A percentile compares a stretch with the other conserved stretches of the same genome.
These are phyloP conservation scores for Senna tora DNA, from an alignment of 306 rosid species.

Conservation along the genomic window DNA sequence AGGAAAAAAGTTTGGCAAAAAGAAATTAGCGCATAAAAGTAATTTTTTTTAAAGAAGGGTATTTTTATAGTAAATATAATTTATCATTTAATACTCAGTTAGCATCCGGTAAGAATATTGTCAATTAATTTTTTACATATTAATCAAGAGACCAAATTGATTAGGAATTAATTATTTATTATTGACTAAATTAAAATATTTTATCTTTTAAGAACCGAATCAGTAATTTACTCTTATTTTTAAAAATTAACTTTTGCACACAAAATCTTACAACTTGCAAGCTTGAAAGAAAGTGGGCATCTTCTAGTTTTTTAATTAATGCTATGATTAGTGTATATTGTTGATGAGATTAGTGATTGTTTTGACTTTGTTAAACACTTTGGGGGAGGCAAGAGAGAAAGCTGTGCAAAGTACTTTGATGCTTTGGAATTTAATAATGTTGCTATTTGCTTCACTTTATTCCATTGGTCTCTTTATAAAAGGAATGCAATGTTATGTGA, in stretches of 20 bases:
- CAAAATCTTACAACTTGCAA: neutral
- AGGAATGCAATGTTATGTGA: constrained; percentile 19
- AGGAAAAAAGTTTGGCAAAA: neutral
- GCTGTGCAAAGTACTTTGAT: neutral
- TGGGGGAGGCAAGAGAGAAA: neutral
- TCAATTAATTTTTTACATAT: too few relatives aligned
- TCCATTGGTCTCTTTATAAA: constrained; percentile 23
- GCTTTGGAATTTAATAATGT: neutral
- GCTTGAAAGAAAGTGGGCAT: neutral
- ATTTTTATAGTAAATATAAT: too few relatives aligned
- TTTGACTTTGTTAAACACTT: neutral
- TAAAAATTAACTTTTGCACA: too few relatives aligned
- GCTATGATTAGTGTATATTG: neutral
- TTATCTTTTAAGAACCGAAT: too few relatives aligned
- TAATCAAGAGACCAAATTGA: too few relatives aligned
- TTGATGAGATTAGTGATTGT: neutral
- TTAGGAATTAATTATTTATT: too few relatives aligned
- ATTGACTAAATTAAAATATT: too few relatives aligned
- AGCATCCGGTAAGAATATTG: too few relatives aligned
- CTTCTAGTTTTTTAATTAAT: neutral
- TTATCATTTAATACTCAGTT: too few relatives aligned
- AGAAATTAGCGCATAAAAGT: neutral
- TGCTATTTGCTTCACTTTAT: neutral
- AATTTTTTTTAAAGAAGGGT: too few relatives aligned
- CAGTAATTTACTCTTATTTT: too few relatives aligned